Evolutionary conservation across 768 basidiomycete species (phyloP).

Genomic region (Amanita pallidorosea): DNA sequence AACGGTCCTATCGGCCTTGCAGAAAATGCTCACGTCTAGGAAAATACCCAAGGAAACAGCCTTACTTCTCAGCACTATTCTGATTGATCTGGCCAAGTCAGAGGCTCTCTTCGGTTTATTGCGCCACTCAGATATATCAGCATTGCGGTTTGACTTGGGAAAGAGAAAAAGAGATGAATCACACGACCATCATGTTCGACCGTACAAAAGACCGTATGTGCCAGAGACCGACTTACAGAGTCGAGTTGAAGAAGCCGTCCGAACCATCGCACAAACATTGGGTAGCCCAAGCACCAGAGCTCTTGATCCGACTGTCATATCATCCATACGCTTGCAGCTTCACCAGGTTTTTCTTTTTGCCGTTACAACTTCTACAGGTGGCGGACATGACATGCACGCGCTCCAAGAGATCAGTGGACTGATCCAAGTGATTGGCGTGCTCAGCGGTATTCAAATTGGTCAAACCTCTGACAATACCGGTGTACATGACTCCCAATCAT

Average conservation of each 20-base stretch:
- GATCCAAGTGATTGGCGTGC: conserved; percentile 72
- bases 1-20: conserved; percentile 48
- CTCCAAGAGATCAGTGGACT: conserved; percentile 74
- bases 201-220: conserved; percentile 35
- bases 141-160: conserved; percentile 55
- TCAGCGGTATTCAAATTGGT: conserved; percentile 66
- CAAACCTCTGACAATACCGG: conserved; percentile 26
- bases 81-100: conserved; percentile 59
- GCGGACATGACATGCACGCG: conserved; percentile 40
- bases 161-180: conserved; percentile 63
- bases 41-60: conserved; percentile 43
- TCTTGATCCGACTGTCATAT: conserved; percentile 47
- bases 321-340: conserved; percentile 62
- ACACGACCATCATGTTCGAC: conserved; percentile 24
- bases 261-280: conserved; percentile 41
- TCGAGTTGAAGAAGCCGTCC: conserved; percentile 53
- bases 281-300: conserved; percentile 26
- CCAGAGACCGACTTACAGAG: conserved; percentile 37
- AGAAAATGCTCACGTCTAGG: conserved; percentile 33
- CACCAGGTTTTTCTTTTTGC: conserved; percentile 75
- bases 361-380: conserved; percentile 52
- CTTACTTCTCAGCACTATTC: conserved; percentile 43
- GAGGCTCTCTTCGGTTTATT: conserved; percentile 55
- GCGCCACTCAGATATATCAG: conserved; percentile 51
- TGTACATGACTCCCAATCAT: conserved; percentile 18